These are phyloP conservation scores for Penicillium egyptiacum DNA, from an alignment of 495 filamentous ascomycete genomes.

Conservation along the genomic window DNA sequence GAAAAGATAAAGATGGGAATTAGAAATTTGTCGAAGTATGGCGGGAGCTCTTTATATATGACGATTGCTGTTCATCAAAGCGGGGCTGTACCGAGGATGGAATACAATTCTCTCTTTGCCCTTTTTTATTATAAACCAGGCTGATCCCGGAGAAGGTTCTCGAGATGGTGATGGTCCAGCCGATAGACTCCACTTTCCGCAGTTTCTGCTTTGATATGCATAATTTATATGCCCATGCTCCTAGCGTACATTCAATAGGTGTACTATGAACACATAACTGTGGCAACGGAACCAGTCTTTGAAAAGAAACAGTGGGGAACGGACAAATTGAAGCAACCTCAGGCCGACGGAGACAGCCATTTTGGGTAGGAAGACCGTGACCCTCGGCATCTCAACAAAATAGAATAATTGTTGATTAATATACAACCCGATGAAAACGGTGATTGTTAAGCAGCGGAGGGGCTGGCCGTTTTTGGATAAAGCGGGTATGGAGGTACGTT, in stretches of 20 bases:
- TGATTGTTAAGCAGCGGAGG: constrained; percentile 16
- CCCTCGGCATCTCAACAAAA: background rate
- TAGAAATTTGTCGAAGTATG: background rate
- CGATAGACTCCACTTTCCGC: constrained; percentile 18
- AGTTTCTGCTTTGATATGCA: constrained; percentile 2
- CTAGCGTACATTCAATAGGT: background rate
- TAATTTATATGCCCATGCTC: background rate
- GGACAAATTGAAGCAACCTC: constrained; percentile 20
- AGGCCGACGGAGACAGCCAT: constrained; percentile 26
- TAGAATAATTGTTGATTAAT: background rate
- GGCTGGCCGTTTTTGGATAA: constrained; percentile 1
- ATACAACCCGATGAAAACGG: background rate
- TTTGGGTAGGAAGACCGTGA: constrained; percentile 34
- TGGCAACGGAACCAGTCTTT: constrained; percentile 10
- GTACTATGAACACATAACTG: background rate
- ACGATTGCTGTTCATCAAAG: constrained; percentile 9
- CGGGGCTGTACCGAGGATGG: constrained; percentile 26
- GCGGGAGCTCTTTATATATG: constrained; percentile 11
- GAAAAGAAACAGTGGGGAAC: constrained; percentile 21
- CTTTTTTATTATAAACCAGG: constrained; percentile 29
- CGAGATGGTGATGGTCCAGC: constrained; percentile 24
- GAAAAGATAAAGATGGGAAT: constrained; percentile 2
- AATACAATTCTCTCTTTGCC: background rate
- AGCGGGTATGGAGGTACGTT: background rate
- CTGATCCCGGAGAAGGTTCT: constrained; percentile 35